Conservation (phyloP, 108 stramenopile genomes). For the Pseudonitzschia multiseries region DNA sequence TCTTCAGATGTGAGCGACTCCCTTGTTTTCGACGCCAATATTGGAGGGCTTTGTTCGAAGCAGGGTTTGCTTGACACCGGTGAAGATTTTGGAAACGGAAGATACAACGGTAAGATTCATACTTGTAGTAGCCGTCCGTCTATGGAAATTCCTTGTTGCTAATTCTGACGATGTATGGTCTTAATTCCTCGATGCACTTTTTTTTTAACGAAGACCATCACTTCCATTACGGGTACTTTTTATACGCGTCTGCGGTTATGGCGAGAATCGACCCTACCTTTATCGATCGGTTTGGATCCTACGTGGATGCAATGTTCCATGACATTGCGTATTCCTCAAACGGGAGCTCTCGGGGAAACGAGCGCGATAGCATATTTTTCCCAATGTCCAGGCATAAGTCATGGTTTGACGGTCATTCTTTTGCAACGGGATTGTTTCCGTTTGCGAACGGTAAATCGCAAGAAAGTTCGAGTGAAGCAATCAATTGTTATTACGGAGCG, state of each 20-base stretch:
- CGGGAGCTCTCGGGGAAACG: slow-evolving; percentile 32
- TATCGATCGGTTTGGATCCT: slow-evolving; percentile 55
- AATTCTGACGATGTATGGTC: not conserved
- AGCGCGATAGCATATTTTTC: slow-evolving; percentile 51
- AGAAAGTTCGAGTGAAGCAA: slow-evolving; percentile 95
- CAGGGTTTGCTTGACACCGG: slow-evolving; percentile 40
- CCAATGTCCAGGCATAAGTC: slow-evolving; percentile 79
- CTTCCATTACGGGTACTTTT: slow-evolving; percentile 76
- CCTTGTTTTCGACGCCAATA: slow-evolving; percentile 48
- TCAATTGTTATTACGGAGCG: slow-evolving; percentile 94
- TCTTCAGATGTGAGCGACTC: slow-evolving; percentile 32
- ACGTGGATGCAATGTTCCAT: slow-evolving; percentile 72
- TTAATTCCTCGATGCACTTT: slow-evolving; percentile 2
- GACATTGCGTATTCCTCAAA: slow-evolving; percentile 77
- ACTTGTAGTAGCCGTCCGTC: not conserved
- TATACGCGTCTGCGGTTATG: slow-evolving; percentile 78
- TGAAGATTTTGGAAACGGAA: slow-evolving; percentile 59
- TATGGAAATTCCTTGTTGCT: not conserved
- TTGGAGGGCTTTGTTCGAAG: slow-evolving; percentile 53
- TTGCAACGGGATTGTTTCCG: slow-evolving; percentile 83
- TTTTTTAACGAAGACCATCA: slow-evolving; percentile 55
- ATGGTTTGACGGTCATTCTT: slow-evolving; percentile 91
- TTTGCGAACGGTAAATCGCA: slow-evolving; percentile 94
- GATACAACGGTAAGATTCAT: slow-evolving; percentile 38
- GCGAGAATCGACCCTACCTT: slow-evolving; percentile 63